These are phyloP conservation scores for Cardamine chenopodiifolia DNA, from an alignment of 345 rosid genomes.

Conservation along the genomic window DNA sequence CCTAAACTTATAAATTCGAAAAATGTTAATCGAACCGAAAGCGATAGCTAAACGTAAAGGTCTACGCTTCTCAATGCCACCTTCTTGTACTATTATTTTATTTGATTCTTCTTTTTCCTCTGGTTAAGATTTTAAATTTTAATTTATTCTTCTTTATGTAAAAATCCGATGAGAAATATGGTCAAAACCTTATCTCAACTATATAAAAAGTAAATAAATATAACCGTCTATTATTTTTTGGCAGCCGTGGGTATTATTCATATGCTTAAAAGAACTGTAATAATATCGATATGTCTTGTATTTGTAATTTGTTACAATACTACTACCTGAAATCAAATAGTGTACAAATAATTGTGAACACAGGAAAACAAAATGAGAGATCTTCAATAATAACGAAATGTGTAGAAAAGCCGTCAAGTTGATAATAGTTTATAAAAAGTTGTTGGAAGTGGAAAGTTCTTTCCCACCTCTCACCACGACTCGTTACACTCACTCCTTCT, in stretches of 20 bases:
- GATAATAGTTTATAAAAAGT: conserved; percentile 26
- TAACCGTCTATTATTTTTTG: not conserved
- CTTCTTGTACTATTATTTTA: no score
- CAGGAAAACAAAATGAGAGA: not conserved
- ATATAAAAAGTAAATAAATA: not conserved
- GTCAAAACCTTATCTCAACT: not conserved
- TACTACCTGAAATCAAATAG: conserved; percentile 1
- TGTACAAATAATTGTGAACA: not conserved
- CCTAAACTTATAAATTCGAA: no score
- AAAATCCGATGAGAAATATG: not conserved
- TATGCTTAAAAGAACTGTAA: not conserved
- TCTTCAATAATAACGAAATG: conserved; percentile 8
- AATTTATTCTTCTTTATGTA: no score
- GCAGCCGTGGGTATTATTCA: not conserved
- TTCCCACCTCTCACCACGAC: conserved; percentile 17
- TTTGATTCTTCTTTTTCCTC: no score
- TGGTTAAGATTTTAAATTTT: no score
- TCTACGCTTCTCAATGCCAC: no score
- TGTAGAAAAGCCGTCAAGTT: conserved; percentile 32
- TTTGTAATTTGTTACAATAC: not conserved
- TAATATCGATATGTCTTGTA: not conserved
- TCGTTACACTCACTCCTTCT: not conserved
- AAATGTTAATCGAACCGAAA: no score
- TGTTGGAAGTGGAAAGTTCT: conserved; percentile 25
- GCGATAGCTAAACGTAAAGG: no score